Conservation (phyloP, 192 early-diverging fungal species). For the Lobosporangium transversale region DNA sequence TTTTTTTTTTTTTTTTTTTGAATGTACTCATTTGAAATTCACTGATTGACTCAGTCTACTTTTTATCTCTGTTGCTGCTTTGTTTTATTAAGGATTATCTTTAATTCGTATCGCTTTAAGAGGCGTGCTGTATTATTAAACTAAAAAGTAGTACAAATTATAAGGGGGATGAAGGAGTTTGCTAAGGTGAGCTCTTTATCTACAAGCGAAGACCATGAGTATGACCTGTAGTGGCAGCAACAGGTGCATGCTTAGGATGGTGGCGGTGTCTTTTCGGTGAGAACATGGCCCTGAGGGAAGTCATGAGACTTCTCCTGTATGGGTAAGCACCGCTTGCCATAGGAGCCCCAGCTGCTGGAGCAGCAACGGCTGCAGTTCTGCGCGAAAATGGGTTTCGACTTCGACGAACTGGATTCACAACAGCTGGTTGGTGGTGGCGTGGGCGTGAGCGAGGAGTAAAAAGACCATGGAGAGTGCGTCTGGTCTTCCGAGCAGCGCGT, state of each 20-base stretch:
- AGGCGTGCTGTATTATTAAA: too few species aligned
- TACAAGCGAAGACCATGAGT: not conserved
- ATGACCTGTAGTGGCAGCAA: not conserved
- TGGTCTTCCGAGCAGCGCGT: not conserved
- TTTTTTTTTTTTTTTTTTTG: too few species aligned
- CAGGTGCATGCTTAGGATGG: not conserved
- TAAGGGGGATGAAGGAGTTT: too few species aligned
- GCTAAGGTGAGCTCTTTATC: too few species aligned
- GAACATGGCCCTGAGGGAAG: too few species aligned
- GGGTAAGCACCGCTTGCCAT: too few species aligned
- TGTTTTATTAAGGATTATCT: too few species aligned
- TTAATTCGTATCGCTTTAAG: too few species aligned
- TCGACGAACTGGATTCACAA: not conserved
- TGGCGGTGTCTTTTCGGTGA: not conserved
- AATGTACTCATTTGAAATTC: too few species aligned
- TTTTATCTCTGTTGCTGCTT: too few species aligned
- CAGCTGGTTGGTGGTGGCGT: not conserved
- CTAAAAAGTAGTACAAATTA: too few species aligned
- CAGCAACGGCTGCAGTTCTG: not conserved
- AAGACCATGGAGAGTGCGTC: not conserved
- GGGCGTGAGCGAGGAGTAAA: not conserved
- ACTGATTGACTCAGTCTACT: too few species aligned
- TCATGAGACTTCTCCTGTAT: not conserved
- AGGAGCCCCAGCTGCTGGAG: not conserved
- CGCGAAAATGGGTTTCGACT: not conserved